These are phyloP conservation scores for Ogataea allantospora DNA, from an alignment of 805 yeast genomes.

Conservation along the genomic window DNA sequence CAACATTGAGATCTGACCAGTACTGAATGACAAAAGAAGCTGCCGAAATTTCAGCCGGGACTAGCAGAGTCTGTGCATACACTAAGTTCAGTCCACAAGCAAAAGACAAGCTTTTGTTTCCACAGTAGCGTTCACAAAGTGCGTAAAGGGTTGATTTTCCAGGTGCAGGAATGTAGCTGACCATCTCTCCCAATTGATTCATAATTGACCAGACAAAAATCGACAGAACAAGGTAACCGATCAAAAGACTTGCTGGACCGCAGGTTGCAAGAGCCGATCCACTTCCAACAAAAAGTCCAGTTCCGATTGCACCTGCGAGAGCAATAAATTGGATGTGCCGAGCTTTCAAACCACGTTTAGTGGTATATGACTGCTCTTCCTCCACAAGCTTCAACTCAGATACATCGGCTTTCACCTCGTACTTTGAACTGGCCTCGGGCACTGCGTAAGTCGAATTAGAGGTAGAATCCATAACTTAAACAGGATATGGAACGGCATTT, in stretches of 20 bases:
- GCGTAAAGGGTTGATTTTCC: slow-evolving; percentile 42
- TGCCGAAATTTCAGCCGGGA: slow-evolving; percentile 55
- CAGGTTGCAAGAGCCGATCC: slow-evolving; percentile 37
- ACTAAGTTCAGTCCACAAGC: slow-evolving; percentile 39
- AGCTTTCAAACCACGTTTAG: slow-evolving; percentile 43
- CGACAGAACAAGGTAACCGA: slow-evolving; percentile 64
- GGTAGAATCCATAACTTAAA: neutral
- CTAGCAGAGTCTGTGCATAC: slow-evolving; percentile 33
- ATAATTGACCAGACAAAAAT: slow-evolving; percentile 63
- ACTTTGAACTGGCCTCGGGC: slow-evolving; percentile 1
- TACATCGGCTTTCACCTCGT: slow-evolving; percentile 3
- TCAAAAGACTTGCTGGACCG: slow-evolving; percentile 41
- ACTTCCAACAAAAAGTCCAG: slow-evolving; percentile 54
- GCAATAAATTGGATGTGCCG: slow-evolving; percentile 64
- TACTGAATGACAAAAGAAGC: slow-evolving; percentile 59
- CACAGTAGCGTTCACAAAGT: slow-evolving; percentile 28
- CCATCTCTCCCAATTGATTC: slow-evolving; percentile 65
- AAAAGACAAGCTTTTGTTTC: slow-evolving; percentile 28
- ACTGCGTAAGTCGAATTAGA: neutral
- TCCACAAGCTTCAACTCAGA: slow-evolving; percentile 9
- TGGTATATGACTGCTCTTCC: slow-evolving; percentile 8
- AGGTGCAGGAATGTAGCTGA: slow-evolving; percentile 56
- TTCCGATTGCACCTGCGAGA: slow-evolving; percentile 71
- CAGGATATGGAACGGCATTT: slow-evolving; percentile 3
- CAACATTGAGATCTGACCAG: slow-evolving; percentile 56